phyloP scores from a whole-genome alignment of 2,329 filamentous ascomycete species.

The Alternaria gansuensis region DNA sequence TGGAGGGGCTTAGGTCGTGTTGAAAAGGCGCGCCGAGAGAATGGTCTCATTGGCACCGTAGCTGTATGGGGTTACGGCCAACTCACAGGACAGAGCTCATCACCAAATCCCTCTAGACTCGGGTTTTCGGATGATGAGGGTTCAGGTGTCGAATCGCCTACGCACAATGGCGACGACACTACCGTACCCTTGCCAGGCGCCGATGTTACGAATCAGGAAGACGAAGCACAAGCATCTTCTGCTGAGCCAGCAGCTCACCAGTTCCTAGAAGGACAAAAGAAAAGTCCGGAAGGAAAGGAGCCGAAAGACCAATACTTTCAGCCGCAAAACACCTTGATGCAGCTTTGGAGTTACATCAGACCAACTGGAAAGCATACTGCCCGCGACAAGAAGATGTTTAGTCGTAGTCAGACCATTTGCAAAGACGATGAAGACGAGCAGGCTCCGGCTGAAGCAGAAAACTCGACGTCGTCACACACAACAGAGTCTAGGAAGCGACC shows the following conservation, averaged over 20 bases:
- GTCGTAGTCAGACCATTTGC: conserved; percentile 47
- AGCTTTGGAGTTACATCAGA: conserved; percentile 79
- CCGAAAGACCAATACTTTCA: conserved; percentile 37
- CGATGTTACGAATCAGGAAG: conserved; percentile 73
- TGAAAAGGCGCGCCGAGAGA: conserved; percentile 91
- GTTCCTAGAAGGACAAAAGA: conserved; percentile 43
- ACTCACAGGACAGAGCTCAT: conserved; percentile 74
- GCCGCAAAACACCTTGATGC: conserved; percentile 54
- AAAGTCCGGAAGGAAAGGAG: conserved; percentile 31
- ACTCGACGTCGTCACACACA: conserved; percentile 24
- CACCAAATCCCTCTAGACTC: conserved; percentile 63
- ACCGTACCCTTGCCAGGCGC: conserved; percentile 76
- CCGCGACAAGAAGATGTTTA: conserved; percentile 70
- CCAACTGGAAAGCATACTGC: conserved; percentile 69
- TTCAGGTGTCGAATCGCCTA: conserved; percentile 41
- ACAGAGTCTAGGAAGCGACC: conserved; percentile 51
- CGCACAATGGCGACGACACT: conserved; percentile 48
- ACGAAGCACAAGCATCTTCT: conserved; percentile 57
- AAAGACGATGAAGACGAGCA: conserved; percentile 35
- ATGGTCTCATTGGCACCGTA: conserved; percentile 89
- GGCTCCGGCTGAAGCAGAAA: conserved; percentile 17
- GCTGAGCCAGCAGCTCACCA: conserved; percentile 45
- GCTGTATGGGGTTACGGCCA: conserved; percentile 96
- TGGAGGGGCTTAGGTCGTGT: conserved; percentile 94
- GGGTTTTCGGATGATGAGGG: conserved; percentile 43